These are phyloP conservation scores for Aspergillus tamarii DNA, from an alignment of 2,329 filamentous ascomycete genomes.

Conservation along the genomic window DNA sequence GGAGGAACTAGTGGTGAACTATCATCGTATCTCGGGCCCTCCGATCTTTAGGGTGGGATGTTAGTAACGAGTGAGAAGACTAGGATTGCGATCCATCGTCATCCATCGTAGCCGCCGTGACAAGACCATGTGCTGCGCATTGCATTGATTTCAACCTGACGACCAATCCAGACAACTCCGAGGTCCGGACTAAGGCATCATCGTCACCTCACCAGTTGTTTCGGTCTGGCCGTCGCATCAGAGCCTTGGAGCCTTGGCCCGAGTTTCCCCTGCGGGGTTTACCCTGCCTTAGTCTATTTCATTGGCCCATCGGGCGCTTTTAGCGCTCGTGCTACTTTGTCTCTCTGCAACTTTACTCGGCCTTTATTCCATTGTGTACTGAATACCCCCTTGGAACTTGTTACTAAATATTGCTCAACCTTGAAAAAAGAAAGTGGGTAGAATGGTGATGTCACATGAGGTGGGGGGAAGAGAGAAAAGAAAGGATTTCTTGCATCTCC, in stretches of 20 bases:
- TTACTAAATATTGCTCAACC: constrained; percentile 4
- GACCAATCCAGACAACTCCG: constrained; percentile 10
- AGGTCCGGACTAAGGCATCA: constrained; percentile 10
- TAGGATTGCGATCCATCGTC: constrained; percentile 15
- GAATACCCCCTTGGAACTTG: constrained; percentile 1
- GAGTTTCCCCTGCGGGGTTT: constrained; percentile 22
- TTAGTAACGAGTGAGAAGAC: constrained; percentile 5
- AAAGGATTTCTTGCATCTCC: not conserved
- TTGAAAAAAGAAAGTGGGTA: constrained; percentile 3
- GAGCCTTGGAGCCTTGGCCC: constrained; percentile 13
- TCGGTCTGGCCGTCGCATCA: constrained; percentile 6
- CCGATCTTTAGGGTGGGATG: constrained; percentile 9
- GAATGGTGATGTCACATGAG: constrained; percentile 20
- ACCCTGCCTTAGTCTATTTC: constrained; percentile 3
- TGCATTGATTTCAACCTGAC: constrained; percentile 7
- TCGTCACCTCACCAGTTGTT: constrained; percentile 4
- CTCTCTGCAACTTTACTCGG: constrained; percentile 24
- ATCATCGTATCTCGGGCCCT: constrained; percentile 19
- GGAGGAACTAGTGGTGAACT: constrained; percentile 6
- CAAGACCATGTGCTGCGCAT: constrained; percentile 12
- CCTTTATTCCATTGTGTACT: not conserved
- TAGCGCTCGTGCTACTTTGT: constrained; percentile 20
- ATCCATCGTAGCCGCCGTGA: constrained; percentile 13
- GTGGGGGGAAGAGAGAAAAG: not conserved
- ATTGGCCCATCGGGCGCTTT: constrained; percentile 19